Evolutionary conservation across 495 filamentous ascomycete genomes (phyloP), one percentile per base, ranked within the genome.

Genomic region (Peziza echinospora): DNA sequence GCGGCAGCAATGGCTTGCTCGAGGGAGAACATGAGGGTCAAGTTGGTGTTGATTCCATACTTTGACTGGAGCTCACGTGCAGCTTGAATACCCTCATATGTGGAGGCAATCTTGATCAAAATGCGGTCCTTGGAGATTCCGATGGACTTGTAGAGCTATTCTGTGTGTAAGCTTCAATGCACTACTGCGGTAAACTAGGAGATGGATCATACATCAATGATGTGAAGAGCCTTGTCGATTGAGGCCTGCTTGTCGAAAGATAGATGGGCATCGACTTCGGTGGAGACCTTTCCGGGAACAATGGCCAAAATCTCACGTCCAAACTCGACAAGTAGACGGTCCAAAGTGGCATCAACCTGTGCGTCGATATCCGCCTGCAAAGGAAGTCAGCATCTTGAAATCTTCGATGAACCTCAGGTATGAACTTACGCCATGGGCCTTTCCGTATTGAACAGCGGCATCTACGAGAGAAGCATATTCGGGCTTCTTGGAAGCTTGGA

Each of bases 11-110:
- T 92, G 60, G 89, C 89, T 74, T 99, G 89, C 49, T 79, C 75
- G 49, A 78, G 68, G 19, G 89, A 96, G 77, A 99, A 99, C 80
- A 99, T 87, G 63, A 99, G 84, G 45, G 89, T 99, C 59, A 99
- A 70, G 74, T 99, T 99, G 78, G 75, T 80, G 75, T 96, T 96
- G 69, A 99, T 76, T 55, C 74, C 74, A 68, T 99, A 77, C 72
- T 96, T 71, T 52, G 73, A 77, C 75, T 94, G 85, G 44, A 99
- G 82, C 59, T 82, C 80, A 63, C 87, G 75, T 49, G 91, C 91
- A 48, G 89, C 91, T 73, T 96, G 78, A 72, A 99, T 94, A 63
- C 89, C 89, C 70, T 99, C 89, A 84, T 80, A 91, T 56, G 73
- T 81, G 13, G 81, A 82, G 46, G 86, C 85, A 53, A 92, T 68